These are phyloP conservation scores for Teratosphaeria zuluensis DNA, from an alignment of 2,329 filamentous ascomycete species.

Conservation along the genomic window DNA sequence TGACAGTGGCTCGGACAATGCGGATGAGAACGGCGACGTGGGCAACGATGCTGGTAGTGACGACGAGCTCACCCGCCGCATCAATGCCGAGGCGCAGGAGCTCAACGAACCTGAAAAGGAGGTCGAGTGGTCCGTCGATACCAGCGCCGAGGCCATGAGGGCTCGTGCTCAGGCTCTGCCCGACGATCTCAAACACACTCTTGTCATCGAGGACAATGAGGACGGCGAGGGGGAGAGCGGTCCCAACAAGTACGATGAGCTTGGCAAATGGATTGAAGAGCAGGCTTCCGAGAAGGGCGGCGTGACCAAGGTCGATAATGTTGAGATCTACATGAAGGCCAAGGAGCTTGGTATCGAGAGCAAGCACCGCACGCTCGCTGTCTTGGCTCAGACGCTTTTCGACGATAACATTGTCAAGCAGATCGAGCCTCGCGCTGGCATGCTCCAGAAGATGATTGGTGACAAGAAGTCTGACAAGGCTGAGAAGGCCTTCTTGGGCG, in stretches of 20 bases:
- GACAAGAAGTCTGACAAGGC: conserved; percentile 84
- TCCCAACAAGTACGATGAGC: conserved; percentile 73
- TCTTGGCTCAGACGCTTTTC: conserved; percentile 89
- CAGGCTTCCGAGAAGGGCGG: conserved; percentile 59
- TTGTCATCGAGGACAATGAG: conserved; percentile 61
- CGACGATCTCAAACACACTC: conserved; percentile 78
- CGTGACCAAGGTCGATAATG: conserved; percentile 71
- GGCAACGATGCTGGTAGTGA: conserved; percentile 70
- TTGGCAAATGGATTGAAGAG: conserved; percentile 87
- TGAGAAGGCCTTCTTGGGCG: conserved; percentile 89
- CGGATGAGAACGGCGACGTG: conserved; percentile 54
- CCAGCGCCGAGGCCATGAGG: conserved; percentile 89
- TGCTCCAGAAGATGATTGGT: conserved; percentile 70
- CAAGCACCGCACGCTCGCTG: conserved; percentile 88
- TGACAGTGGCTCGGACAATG: conserved; percentile 58
- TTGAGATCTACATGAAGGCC: conserved; percentile 92
- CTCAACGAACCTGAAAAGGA: conserved; percentile 70
- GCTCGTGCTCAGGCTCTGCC: conserved; percentile 88
- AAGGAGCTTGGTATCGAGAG: conserved; percentile 88
- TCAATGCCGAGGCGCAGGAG: conserved; percentile 58
- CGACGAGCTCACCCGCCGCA: conserved; percentile 77
- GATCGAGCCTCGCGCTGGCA: conserved; percentile 69
- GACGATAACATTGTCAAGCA: conserved; percentile 82
- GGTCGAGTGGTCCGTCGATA: conserved; percentile 91
- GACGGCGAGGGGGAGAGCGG: conserved; percentile 76